A percentile compares a stretch with the other conserved stretches of the same genome.
phyloP scores from a whole-genome alignment of 345 rosid genomes.

The Psidium friedrichsthalianum region DNA sequence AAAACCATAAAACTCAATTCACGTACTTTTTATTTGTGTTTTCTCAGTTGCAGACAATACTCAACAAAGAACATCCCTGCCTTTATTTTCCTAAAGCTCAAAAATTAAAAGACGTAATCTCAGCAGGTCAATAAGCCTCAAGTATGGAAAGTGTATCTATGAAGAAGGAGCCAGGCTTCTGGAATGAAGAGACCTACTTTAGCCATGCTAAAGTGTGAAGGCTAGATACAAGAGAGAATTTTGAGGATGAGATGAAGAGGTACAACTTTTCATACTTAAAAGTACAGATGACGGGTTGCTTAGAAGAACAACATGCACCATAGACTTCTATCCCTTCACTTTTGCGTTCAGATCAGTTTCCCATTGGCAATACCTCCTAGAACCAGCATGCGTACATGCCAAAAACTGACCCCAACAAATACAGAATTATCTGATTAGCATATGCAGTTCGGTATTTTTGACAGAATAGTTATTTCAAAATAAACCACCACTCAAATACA shows the following conservation, averaged over 20 bases:
- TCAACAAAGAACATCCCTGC: not conserved
- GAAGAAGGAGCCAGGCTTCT: not conserved
- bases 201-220: not conserved
- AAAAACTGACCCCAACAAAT: not conserved
- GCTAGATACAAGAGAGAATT: not conserved
- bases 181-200: not conserved
- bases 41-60: not conserved
- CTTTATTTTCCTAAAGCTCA: not conserved
- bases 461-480: not conserved
- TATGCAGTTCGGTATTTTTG: not conserved
- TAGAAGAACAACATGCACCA: not conserved
- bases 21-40: not conserved
- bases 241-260: not conserved
- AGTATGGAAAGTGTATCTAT: not conserved
- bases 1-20: not conserved
- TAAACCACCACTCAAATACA: not conserved
- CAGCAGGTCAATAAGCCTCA: not conserved
- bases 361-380: not conserved
- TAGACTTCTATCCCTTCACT: not conserved
- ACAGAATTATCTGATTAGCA: not conserved
- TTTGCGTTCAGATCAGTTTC: not conserved
- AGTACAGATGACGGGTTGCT: not conserved
- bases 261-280: not conserved
- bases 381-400: not conserved
- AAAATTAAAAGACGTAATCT: not conserved